Evolutionary conservation across 768 basidiomycete species (phyloP).

Genomic region (Crepidotus variabilis): DNA sequence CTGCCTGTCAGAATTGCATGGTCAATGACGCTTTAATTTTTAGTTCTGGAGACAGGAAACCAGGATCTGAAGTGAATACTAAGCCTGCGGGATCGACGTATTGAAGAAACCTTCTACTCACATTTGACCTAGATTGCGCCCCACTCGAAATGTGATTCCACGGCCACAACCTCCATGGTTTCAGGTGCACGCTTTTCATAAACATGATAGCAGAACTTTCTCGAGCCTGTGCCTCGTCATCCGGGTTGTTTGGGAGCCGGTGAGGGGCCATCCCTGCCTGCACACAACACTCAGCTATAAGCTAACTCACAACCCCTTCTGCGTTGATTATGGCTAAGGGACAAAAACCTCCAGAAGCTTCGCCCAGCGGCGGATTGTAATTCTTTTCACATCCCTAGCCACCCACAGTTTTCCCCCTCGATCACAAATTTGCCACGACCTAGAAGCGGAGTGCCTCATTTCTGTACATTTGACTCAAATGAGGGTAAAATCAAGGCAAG

Average conservation of each 20-base stretch:
- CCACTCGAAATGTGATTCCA: not conserved
- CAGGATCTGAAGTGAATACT: not conserved
- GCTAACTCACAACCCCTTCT: not conserved
- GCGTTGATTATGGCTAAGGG: not conserved
- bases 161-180: not conserved
- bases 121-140: not conserved
- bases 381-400: not conserved
- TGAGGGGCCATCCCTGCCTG: not conserved
- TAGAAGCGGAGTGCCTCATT: not conserved
- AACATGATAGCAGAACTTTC: not conserved
- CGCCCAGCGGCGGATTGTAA: not conserved
- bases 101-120: not conserved
- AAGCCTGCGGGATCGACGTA: not conserved
- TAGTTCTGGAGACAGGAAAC: not conserved
- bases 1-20: conserved; percentile 5
- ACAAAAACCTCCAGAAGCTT: not conserved
- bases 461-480: not conserved
- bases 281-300: not conserved
- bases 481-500: too few species aligned
- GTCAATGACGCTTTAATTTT: not conserved
- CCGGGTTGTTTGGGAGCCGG: not conserved
- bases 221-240: not conserved
- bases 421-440: not conserved
- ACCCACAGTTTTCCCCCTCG: not conserved
- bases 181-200: not conserved